phyloP scores from a whole-genome alignment of 345 rosid species.

The Bruguiera gymnorhiza region DNA sequence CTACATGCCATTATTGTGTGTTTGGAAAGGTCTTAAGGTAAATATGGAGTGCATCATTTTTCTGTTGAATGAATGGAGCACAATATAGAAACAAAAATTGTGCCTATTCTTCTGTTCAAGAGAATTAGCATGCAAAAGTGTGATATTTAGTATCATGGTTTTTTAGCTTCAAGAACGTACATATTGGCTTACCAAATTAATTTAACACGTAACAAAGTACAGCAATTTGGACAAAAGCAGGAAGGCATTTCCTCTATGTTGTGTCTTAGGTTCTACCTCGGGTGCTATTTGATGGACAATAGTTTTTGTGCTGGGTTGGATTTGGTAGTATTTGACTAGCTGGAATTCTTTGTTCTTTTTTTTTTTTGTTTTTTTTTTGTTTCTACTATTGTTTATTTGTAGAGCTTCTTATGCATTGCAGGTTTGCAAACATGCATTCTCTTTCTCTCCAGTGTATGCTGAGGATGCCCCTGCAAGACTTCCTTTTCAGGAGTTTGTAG shows the following conservation, averaged over 20 bases:
- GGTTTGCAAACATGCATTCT: slow-evolving; percentile 97
- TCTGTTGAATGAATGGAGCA: not conserved
- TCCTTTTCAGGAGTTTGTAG: slow-evolving; percentile 95
- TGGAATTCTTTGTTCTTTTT: no score
- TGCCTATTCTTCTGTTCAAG: not conserved
- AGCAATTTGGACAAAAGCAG: no score
- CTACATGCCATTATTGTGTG: slow-evolving; percentile 1
- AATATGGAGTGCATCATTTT: slow-evolving; percentile 7
- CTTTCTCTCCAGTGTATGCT: slow-evolving; percentile 97
- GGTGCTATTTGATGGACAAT: no score
- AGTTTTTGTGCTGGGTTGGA: no score
- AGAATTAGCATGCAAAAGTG: not conserved
- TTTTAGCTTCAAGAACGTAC: no score
- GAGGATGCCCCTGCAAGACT: slow-evolving; percentile 96
- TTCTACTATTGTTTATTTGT: not conserved
- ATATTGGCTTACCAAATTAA: no score
- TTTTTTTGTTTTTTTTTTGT: no score
- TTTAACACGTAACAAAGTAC: no score
- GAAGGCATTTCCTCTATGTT: no score
- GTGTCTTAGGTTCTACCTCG: no score
- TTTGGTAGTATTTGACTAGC: no score
- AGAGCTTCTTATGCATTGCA: slow-evolving; percentile 24
- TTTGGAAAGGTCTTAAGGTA: not conserved
- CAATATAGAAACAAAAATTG: not conserved
- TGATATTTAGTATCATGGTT: not conserved